phyloP scores from a whole-genome alignment of 805 yeast genomes.

The Lipomyces anomalus region DNA sequence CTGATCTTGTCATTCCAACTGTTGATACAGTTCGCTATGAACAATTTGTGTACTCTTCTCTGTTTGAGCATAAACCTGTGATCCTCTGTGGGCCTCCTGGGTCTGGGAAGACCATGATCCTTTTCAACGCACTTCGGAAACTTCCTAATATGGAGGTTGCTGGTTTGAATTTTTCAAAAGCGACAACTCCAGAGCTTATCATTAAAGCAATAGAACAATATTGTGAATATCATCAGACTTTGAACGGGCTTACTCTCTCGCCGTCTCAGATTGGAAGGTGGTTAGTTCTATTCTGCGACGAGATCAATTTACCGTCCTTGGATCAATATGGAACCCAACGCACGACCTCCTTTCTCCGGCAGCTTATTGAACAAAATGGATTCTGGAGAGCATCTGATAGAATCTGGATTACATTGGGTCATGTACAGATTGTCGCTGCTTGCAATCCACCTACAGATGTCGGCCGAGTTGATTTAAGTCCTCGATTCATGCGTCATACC shows the following conservation, averaged over 20 bases:
- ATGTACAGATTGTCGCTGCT: constrained; percentile 86
- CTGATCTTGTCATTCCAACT: constrained; percentile 71
- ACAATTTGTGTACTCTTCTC: constrained; percentile 47
- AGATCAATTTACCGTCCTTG: constrained; percentile 69
- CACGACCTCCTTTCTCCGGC: constrained; percentile 66
- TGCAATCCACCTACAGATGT: constrained; percentile 84
- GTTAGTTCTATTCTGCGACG: constrained; percentile 86
- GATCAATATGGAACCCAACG: constrained; percentile 72
- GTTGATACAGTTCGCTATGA: constrained; percentile 70
- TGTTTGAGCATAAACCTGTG: constrained; percentile 54
- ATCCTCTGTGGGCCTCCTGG: constrained; percentile 96
- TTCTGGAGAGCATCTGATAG: constrained; percentile 62
- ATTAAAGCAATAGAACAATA: constrained; percentile 64
- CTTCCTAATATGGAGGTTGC: constrained; percentile 54
- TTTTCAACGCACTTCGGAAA: constrained; percentile 59
- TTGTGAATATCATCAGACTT: constrained; percentile 53
- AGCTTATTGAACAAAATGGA: constrained; percentile 64
- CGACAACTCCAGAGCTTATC: constrained; percentile 58
- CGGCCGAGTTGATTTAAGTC: constrained; percentile 57
- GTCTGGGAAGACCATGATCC: constrained; percentile 91
- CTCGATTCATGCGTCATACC: constrained; percentile 62
- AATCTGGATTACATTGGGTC: constrained; percentile 59
- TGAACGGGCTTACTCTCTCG: constrained; percentile 47
- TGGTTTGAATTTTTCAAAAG: constrained; percentile 77
- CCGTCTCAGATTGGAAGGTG: constrained; percentile 62